phyloP scores from a whole-genome alignment of 495 filamentous ascomycete species.

The Hyaloscypha variabilis region DNA sequence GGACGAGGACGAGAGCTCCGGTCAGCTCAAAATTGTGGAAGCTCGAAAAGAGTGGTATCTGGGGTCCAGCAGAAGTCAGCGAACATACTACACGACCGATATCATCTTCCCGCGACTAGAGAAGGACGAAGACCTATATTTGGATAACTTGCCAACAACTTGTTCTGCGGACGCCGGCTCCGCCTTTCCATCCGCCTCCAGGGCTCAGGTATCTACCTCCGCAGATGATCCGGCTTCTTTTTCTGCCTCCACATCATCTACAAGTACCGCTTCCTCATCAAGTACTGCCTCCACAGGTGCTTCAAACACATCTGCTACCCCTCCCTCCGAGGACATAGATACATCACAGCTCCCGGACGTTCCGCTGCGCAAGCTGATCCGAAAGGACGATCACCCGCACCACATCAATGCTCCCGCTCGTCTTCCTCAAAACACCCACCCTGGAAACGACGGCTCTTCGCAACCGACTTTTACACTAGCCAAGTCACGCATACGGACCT shows the following conservation, averaged over 20 bases:
- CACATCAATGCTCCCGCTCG: slow-evolving; percentile 44
- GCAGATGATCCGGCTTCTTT: background rate
- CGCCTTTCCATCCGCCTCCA: background rate
- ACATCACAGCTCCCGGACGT: slow-evolving; percentile 33
- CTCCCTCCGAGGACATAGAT: slow-evolving; percentile 9
- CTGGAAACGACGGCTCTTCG: slow-evolving; percentile 42
- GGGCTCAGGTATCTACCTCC: slow-evolving; percentile 1
- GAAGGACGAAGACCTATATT: slow-evolving; percentile 11
- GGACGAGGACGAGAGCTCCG: slow-evolving; percentile 62
- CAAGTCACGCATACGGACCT: slow-evolving; percentile 62
- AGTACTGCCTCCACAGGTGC: background rate
- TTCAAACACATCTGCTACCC: background rate
- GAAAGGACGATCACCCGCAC: slow-evolving; percentile 39
- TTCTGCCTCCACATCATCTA: background rate
- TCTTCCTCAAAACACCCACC: slow-evolving; percentile 40
- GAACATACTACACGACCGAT: slow-evolving; percentile 69
- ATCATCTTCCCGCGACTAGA: slow-evolving; percentile 47
- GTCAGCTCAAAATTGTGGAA: slow-evolving; percentile 65
- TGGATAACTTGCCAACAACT: background rate
- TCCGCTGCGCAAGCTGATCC: slow-evolving; percentile 37
- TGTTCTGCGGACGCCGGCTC: background rate
- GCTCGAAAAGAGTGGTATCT: slow-evolving; percentile 70
- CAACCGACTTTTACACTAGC: slow-evolving; percentile 53
- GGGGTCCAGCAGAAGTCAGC: slow-evolving; percentile 59
- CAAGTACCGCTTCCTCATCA: background rate